Percentiles rank a stretch among this genome's conserved stretches.
Evolutionary conservation across 2,329 filamentous ascomycete species (phyloP).

Genomic region (Clarireedia homoeocarpa): DNA sequence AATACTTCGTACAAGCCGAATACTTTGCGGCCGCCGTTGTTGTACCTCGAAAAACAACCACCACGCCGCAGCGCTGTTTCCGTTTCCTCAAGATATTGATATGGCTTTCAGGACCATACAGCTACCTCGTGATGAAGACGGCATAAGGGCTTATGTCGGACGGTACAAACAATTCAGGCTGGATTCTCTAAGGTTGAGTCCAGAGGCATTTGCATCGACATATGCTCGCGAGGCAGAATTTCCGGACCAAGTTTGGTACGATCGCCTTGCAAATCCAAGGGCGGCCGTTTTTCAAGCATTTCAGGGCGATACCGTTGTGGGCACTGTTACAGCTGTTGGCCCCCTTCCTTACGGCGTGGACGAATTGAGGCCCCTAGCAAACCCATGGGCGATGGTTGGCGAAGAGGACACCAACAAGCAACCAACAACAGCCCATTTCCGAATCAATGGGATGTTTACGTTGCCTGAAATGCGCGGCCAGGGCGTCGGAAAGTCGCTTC

Average conservation of each 20-base stretch:
- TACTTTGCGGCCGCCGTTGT: background rate
- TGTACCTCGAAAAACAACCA: background rate
- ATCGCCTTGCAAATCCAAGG: constrained; percentile 31
- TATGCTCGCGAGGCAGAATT: constrained; percentile 32
- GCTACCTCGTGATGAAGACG: constrained; percentile 19
- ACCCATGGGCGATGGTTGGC: constrained; percentile 16
- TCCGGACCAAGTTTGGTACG: constrained; percentile 31
- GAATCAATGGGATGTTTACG: constrained; percentile 34
- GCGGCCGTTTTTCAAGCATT: constrained; percentile 31
- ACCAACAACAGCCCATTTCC: constrained; percentile 21
- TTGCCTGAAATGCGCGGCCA: constrained; percentile 31
- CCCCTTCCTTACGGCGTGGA: constrained; percentile 22
- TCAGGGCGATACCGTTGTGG: constrained; percentile 24
- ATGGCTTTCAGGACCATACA: constrained; percentile 24
- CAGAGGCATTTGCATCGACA: constrained; percentile 33
- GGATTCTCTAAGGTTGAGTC: constrained; percentile 19
- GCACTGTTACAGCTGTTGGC: constrained; percentile 29
- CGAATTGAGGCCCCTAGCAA: constrained; percentile 7
- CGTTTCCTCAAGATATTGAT: background rate
- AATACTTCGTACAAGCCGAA: background rate
- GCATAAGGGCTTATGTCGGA: constrained; percentile 15
- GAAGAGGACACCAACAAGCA: background rate
- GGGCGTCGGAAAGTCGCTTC: constrained; percentile 30
- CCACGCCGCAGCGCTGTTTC: background rate
- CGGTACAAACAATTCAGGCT: constrained; percentile 24